Conservation (phyloP, 192 early-diverging fungal species). For the Podila epicladia region DNA sequence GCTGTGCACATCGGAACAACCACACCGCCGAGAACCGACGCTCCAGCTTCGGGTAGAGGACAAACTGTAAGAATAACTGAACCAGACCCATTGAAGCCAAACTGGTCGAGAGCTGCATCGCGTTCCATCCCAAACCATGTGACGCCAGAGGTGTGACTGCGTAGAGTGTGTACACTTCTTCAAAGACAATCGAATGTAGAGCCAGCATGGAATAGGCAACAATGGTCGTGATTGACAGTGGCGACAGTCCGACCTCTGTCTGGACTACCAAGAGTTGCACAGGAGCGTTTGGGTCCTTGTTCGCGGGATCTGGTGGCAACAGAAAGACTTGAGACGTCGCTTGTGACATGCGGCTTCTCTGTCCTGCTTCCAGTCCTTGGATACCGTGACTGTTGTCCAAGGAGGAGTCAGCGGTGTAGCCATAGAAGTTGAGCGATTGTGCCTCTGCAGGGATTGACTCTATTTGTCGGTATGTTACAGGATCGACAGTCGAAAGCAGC, state of each 20-base stretch:
- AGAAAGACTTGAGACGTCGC: constrained; percentile 43
- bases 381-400: not conserved
- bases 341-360: constrained; percentile 18
- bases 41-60: constrained; percentile 55
- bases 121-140: constrained; percentile 57
- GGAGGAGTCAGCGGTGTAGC: constrained; percentile 8
- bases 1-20: constrained; percentile 43
- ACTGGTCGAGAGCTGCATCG: constrained; percentile 53
- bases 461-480: not conserved
- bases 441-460: constrained; percentile 17
- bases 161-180: constrained; percentile 60
- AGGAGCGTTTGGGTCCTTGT: constrained; percentile 34
- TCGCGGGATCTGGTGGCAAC: constrained; percentile 20
- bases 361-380: not conserved
- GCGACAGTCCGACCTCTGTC: constrained; percentile 18
- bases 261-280: constrained; percentile 24
- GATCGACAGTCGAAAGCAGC: not conserved
- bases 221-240: constrained; percentile 30
- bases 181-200: constrained; percentile 61
- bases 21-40: constrained; percentile 35
- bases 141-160: constrained; percentile 45
- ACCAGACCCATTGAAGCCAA: constrained; percentile 55
- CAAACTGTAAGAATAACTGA: constrained; percentile 55
- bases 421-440: constrained; percentile 13
- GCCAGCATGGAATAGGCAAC: constrained; percentile 45